Evolutionary conservation across 1,139 yeast genomes (phyloP).

Genomic region (Dujonia santamariae): DNA sequence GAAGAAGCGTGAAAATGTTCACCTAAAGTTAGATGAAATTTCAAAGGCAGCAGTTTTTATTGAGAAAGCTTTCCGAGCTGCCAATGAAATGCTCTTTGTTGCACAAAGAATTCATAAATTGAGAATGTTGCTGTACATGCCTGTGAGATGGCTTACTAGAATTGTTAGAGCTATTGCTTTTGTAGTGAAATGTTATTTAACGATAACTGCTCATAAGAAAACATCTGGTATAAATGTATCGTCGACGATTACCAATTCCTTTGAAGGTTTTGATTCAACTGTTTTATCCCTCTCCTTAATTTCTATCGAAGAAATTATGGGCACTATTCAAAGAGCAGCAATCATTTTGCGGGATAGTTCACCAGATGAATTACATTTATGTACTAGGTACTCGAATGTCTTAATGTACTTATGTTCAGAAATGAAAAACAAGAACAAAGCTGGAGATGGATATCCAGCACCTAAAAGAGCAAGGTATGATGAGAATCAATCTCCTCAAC

Average conservation of each 20-base stretch:
- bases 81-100: conserved; percentile 72
- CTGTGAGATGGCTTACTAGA: conserved; percentile 86
- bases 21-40: conserved; percentile 64
- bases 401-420: conserved; percentile 76
- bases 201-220: conserved; percentile 52
- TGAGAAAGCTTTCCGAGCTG: conserved; percentile 79
- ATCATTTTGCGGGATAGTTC: conserved; percentile 75
- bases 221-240: conserved; percentile 11
- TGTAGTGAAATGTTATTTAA: conserved; percentile 77
- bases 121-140: conserved; percentile 70
- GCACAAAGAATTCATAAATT: conserved; percentile 69
- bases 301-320: conserved; percentile 67
- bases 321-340: conserved; percentile 70
- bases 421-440: conserved; percentile 47
- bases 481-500: not conserved
- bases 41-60: conserved; percentile 75
- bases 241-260: conserved; percentile 21
- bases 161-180: conserved; percentile 91
- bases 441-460: conserved; percentile 9
- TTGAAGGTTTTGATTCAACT: conserved; percentile 43
- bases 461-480: conserved; percentile 1
- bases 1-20: conserved; percentile 18
- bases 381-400: conserved; percentile 78
- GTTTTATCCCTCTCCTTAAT: conserved; percentile 61
- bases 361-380: conserved; percentile 84